A percentile compares a stretch with the other conserved stretches of the same genome.
Conservation (phyloP, 257 asterid species). For the Lantana camara region DNA sequence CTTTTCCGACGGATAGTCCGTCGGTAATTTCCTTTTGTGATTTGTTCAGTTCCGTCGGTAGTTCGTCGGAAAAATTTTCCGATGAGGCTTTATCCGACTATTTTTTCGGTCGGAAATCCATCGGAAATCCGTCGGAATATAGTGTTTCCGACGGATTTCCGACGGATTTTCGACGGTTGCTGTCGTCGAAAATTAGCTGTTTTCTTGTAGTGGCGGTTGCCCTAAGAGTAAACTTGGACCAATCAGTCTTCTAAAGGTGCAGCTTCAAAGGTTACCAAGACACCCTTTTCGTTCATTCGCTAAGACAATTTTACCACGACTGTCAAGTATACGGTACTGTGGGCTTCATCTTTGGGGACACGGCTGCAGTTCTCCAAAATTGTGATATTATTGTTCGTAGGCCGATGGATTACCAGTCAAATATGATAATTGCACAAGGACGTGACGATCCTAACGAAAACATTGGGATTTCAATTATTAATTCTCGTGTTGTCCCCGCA, state of each 20-base stretch:
- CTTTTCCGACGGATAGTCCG: too few relatives aligned
- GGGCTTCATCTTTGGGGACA: conserved; percentile 75
- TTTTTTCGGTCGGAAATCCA: too few relatives aligned
- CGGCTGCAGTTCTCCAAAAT: conserved; percentile 56
- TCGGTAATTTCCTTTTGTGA: too few relatives aligned
- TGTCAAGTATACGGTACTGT: conserved; percentile 66
- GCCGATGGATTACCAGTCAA: conserved; percentile 60
- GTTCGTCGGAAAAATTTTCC: too few relatives aligned
- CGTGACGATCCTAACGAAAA: conserved; percentile 47
- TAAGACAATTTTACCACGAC: conserved; percentile 69
- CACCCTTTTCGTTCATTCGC: conserved; percentile 57
- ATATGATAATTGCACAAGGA: conserved; percentile 71
- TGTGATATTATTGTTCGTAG: conserved; percentile 53
- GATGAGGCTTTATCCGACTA: too few relatives aligned
- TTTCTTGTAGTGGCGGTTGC: too few relatives aligned
- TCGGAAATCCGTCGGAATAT: too few relatives aligned
- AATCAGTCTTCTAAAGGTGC: conserved; percentile 58
- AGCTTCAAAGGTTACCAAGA: conserved; percentile 76
- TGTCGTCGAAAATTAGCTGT: too few relatives aligned
- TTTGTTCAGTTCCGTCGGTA: too few relatives aligned
- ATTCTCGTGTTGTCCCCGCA: conserved; percentile 50
- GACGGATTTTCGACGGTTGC: too few relatives aligned
- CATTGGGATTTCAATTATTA: conserved; percentile 60
- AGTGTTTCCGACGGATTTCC: too few relatives aligned
- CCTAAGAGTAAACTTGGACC: conserved; percentile 49